Percentiles rank a stretch among this genome's conserved stretches.
phyloP scores from a whole-genome alignment of 1,284 basidiomycete genomes.

The Pyrrhoderma lamaoense region DNA sequence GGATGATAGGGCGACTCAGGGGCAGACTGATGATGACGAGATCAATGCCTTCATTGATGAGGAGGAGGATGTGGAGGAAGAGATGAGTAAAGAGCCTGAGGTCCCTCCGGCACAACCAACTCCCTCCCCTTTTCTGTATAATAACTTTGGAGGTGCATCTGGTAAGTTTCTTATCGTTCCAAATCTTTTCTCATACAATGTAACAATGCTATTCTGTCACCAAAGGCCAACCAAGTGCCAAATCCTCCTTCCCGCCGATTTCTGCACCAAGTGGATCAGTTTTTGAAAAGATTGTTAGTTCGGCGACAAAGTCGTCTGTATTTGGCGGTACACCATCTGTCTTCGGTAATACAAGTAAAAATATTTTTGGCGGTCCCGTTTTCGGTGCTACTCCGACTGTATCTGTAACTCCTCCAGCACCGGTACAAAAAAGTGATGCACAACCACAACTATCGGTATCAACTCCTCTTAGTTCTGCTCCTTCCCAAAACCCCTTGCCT shows the following conservation, averaged over 20 bases:
- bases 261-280: slow-evolving; percentile 19
- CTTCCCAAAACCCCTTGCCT: not conserved
- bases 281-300: slow-evolving; percentile 21
- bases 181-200: not conserved
- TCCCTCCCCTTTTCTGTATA: slow-evolving; percentile 22
- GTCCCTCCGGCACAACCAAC: slow-evolving; percentile 19
- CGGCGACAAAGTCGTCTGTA: slow-evolving; percentile 5
- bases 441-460: slow-evolving; percentile 1
- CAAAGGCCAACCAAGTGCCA: not conserved
- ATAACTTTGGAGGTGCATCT: slow-evolving; percentile 27
- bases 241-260: slow-evolving; percentile 1
- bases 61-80: slow-evolving; percentile 23
- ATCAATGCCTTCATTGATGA: slow-evolving; percentile 19
- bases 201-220: slow-evolving; percentile 6
- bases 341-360: slow-evolving; percentile 17
- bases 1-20: slow-evolving; percentile 18
- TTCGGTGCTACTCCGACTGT: slow-evolving; percentile 18
- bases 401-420: not conserved
- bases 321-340: slow-evolving; percentile 3
- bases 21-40: slow-evolving; percentile 15
- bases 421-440: not conserved
- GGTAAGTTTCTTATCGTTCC: not conserved
- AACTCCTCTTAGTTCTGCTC: not conserved
- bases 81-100: slow-evolving; percentile 24
- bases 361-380: slow-evolving; percentile 26